Evolutionary conservation across 2,329 filamentous ascomycete genomes (phyloP), one percentile per base, ranked within the genome.

Genomic region (Colletotrichum phormii): DNA sequence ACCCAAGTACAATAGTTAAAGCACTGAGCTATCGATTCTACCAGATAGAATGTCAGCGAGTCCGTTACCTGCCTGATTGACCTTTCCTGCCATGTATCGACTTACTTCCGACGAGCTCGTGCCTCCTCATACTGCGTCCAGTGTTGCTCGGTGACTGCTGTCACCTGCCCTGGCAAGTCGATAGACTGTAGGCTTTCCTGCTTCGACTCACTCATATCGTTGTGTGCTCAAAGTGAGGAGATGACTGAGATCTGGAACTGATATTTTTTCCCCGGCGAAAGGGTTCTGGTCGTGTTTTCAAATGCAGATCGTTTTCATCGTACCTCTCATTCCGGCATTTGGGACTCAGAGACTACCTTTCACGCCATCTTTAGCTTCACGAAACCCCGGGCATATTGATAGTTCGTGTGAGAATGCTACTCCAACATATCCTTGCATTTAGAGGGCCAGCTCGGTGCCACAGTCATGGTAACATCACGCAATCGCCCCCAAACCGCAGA

Each of bases 1-100:
- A 1, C 86, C 86, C 0, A 89, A 78, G 46, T 86, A 83, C 0
- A 89, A 81, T 0, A 89, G 78, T 0, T 85, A 83, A 0, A 89
- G 80, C 1, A 89, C 86, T 0, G 83, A 83, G 8, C 78, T 77
- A 71, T 89, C 86, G 54, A 85, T 80, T 75, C 86, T 88, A 46
- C 2, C 7, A 55, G 22, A 5, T 4, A 4, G 4, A 22, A 11
- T n/a, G 49, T 33, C 1, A 18, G 26, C 64, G 15, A 54, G 1
- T 55, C 22, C 26, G 4, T 29, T 29, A 29, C 26, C 49, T 42
- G 15, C 1, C 24, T 6, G 5, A 18, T 15, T 18, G 42, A n/a
- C 42, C 18, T 8, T 49, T n/a, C 18, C 42, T 49, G 2, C 18
- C 42, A 49, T n/a, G 7, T 49, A 18, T 26, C 18, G 49, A 60